Base-by-base conservation (phyloP, 129 eudicot species). In the Saussurea involucrata region DNA sequence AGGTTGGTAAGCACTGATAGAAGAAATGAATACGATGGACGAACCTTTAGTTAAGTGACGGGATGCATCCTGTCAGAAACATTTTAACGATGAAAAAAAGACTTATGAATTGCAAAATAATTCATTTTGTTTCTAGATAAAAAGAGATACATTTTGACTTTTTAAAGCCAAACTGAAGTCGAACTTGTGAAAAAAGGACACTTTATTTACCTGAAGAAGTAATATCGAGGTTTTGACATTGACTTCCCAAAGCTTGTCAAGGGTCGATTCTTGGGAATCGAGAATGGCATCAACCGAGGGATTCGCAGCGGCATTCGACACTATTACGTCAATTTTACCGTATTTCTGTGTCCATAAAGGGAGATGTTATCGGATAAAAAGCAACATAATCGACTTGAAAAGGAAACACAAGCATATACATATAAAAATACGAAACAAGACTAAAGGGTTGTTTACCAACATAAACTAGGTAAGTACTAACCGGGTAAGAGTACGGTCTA, bases 241-340 rank as follows among this genome's bases (percentile, higher is more conserved):
- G 37, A 91, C 76, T 57, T 94, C 98, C 98, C 97, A 94, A 44
- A 94, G 84, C 83, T 94, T 94, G 84, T 94, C 97, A 46, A 94
- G 92, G 72, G 83, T 83, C 3, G 96, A 70, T 84, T 91, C 98
- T 72, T 87, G 79, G 13, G 80, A 87, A 70, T 87, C 96, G 65
- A 94, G 79, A 49, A 91, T 91, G 57, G 85, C 69, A 21, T 91
- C 90, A 27, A 83, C 76, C 6, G 92, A 66, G 15, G 98, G 98
- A 83, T 89, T 89, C 63, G 87, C 97, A 68, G 97, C 98, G 68
- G 98, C 98, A 80, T 91, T 94, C 32, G 96, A 94, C 81, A 91
- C 97, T 29, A 94, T 31, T 69, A 94, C 96, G 69, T 94, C 96
- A 40, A 94, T 80, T 80, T 89, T 91, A 24, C 98, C 96, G 70